phyloP scores from a whole-genome alignment of 2,329 filamentous ascomycete species.

The Penicillium digitatum region DNA sequence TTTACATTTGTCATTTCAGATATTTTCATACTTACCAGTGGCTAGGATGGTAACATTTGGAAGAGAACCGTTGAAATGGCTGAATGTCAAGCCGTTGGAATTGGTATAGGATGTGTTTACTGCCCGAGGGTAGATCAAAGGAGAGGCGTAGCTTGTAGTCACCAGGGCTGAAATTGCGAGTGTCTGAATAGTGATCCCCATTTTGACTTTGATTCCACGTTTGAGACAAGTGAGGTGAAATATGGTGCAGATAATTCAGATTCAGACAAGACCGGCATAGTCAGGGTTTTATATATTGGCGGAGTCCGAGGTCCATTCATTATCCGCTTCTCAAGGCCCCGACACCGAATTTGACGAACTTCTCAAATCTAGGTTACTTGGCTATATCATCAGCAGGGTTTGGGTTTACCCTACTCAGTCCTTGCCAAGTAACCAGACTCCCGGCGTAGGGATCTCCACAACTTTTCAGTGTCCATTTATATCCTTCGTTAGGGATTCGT shows the following conservation, averaged over 20 bases:
- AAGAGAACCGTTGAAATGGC: slow-evolving; percentile 24
- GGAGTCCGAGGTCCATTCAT: neutral
- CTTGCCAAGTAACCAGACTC: neutral
- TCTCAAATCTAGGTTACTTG: slow-evolving; percentile 1
- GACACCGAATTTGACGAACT: neutral
- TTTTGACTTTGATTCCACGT: neutral
- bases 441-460: neutral
- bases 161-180: slow-evolving; percentile 19
- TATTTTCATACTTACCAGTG: slow-evolving; percentile 13
- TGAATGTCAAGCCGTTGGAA: slow-evolving; percentile 26
- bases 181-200: slow-evolving; percentile 16
- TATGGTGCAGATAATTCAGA: neutral
- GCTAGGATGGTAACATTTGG: slow-evolving; percentile 28
- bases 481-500: neutral
- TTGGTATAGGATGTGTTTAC: slow-evolving; percentile 24
- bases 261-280: neutral
- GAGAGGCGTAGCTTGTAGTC: slow-evolving; percentile 20
- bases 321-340: neutral
- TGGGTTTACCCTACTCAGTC: neutral
- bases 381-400: neutral
- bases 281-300: neutral
- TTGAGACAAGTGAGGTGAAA: neutral
- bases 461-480: neutral
- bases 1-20: neutral
- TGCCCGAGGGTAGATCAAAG: slow-evolving; percentile 19